Percentiles rank a stretch among this genome's conserved stretches.
phyloP scores from a whole-genome alignment of 202 grass and related monocot genomes.

The Hordeum pubiflorum region DNA sequence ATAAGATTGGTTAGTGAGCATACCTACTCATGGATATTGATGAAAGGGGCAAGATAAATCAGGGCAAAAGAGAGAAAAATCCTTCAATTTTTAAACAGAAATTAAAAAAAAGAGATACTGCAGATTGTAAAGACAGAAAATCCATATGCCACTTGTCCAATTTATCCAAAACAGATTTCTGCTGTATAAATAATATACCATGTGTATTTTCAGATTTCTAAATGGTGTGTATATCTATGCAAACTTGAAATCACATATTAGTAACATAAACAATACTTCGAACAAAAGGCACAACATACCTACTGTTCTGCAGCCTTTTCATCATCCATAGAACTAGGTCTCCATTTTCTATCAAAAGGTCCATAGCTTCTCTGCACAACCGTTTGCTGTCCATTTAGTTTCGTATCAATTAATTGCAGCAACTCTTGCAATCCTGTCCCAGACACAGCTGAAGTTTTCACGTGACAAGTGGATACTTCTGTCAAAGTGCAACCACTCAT shows the following conservation, averaged over 20 bases:
- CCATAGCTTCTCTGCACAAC: conserved; percentile 61
- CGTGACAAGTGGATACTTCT: conserved; percentile 34
- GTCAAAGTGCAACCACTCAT: conserved; percentile 22
- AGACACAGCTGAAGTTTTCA: conserved; percentile 74
- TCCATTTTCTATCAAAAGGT: conserved; percentile 84
- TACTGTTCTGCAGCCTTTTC: conserved; percentile 67
- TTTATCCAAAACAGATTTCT: neutral
- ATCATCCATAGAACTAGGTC: conserved; percentile 33
- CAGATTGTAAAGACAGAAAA: neutral
- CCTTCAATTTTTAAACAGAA: neutral
- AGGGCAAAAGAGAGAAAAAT: neutral
- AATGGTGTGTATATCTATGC: no score
- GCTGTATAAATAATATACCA: neutral
- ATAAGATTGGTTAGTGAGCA: neutral
- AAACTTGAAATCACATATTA: neutral
- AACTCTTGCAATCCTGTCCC: conserved; percentile 77
- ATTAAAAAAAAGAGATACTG: neutral
- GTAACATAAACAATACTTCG: neutral
- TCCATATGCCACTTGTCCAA: neutral
- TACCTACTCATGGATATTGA: neutral
- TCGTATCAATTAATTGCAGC: conserved; percentile 58
- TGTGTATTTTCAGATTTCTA: neutral
- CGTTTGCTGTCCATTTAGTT: conserved; percentile 49
- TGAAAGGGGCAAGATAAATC: neutral
- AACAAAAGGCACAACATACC: neutral